Conservation (phyloP, 2,329 filamentous ascomycete genomes). For the Tolypocladium sp. region DNA sequence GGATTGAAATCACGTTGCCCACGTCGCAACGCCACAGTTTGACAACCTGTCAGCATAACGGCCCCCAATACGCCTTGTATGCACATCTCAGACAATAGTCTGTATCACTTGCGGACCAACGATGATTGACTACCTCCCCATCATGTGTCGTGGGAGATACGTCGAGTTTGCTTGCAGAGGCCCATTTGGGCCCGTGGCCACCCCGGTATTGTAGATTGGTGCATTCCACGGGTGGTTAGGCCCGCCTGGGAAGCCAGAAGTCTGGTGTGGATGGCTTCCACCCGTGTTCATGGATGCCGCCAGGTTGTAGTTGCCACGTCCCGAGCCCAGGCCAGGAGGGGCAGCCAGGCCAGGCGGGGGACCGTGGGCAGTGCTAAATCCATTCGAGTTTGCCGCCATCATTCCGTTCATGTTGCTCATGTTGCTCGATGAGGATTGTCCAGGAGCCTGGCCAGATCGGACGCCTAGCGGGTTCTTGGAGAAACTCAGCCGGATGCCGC, state of each 20-base stretch:
- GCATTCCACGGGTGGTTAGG: conserved; percentile 14
- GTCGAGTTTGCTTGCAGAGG: conserved; percentile 9
- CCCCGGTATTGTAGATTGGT: conserved; percentile 11
- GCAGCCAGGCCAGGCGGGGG: conserved; percentile 74
- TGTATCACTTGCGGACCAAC: background rate
- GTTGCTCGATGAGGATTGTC: conserved; percentile 25
- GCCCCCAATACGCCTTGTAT: background rate
- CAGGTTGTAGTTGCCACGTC: conserved; percentile 13
- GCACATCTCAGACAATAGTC: background rate
- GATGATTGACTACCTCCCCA: conserved; percentile 16
- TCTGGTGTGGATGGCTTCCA: conserved; percentile 6
- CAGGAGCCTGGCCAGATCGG: conserved; percentile 61
- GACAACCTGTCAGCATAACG: background rate
- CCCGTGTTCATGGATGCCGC: conserved; percentile 11
- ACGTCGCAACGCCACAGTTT: background rate
- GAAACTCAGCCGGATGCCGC: conserved; percentile 90
- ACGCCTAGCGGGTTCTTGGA: conserved; percentile 96
- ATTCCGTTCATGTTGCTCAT: conserved; percentile 51
- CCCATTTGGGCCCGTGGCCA: conserved; percentile 10
- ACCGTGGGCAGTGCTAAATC: conserved; percentile 60
- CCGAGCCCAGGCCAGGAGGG: conserved; percentile 57
- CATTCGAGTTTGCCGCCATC: conserved; percentile 37
- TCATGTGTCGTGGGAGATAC: conserved; percentile 23
- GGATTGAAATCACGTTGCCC: background rate
- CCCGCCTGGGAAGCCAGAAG: conserved; percentile 9